Base-by-base conservation (phyloP, 2,329 filamentous ascomycete genomes). In the Helicocarpus griseus region DNA sequence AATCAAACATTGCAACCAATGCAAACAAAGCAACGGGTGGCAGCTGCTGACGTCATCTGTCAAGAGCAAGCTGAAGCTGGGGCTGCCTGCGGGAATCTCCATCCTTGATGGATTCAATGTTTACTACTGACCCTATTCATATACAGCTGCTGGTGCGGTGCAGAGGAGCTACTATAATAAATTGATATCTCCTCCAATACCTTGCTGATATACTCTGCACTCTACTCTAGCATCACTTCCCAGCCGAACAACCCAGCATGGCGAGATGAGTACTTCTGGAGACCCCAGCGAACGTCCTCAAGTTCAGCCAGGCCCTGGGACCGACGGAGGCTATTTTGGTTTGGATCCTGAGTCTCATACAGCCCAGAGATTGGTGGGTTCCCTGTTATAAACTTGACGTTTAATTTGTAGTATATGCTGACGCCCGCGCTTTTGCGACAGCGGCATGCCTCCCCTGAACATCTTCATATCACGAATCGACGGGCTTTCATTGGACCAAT, bases 401-500 rank as follows among this genome's bases (percentile, higher is more conserved):
- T 29, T 52, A 58, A 33, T 57, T 40, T 17, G n/a, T 45, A 17
- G 24, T 45, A 17, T 35, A 22, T n/a, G 47, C 33, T 28, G 24
- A 41, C 52, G 22, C 39, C 40, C 13, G 9, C n/a, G n/a, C n/a
- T n/a, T n/a, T n/a, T n/a, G 11, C 29, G 11, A 57, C 61, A 76
- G 78, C 75, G 79, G 69, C 78, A 85, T 73, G 77, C 79, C 46
- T 80, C 77, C 40, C 73, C 79, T 22, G 74, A 79, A 53, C 81
- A 85, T 60, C 66, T 85, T 38, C 75, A 83, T 65, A 68, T 81
- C 57, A 84, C 81, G 5, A 79, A 74, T 48, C 73, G 77, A 50
- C 77, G 81, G 50, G 78, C 77, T 66, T 85, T 85, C 66, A 81
- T 85, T 53, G 81, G 81, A 0, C 81, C 81, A 33, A 80, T 84